Evolutionary conservation across 495 filamentous ascomycete species (phyloP).

Genomic region (Penicillium alfredii): DNA sequence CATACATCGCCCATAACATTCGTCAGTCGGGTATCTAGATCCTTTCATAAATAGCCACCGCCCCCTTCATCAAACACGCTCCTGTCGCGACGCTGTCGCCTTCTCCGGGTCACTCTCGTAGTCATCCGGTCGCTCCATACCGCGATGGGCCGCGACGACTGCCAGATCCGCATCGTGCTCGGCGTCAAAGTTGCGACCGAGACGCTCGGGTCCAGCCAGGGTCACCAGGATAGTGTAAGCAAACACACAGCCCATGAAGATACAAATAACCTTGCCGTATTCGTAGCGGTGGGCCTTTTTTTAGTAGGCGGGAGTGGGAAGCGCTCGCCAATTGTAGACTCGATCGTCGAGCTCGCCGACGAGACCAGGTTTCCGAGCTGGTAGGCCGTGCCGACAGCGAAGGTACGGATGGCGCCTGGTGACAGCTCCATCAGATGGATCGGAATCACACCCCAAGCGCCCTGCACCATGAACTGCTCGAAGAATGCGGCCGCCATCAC

Average conservation of each 20-base stretch:
- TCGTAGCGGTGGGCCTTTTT: slow-evolving; percentile 53
- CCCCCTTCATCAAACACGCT: slow-evolving; percentile 1
- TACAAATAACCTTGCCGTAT: slow-evolving; percentile 87
- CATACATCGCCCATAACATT: no score
- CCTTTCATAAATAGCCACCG: not conserved
- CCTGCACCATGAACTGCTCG: slow-evolving; percentile 85
- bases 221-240: slow-evolving; percentile 72
- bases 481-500: slow-evolving; percentile 86
- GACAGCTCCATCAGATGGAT: slow-evolving; percentile 87
- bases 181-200: slow-evolving; percentile 61
- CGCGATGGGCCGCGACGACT: slow-evolving; percentile 30
- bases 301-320: slow-evolving; percentile 64
- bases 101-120: slow-evolving; percentile 18
- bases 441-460: slow-evolving; percentile 78
- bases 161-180: slow-evolving; percentile 59
- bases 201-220: slow-evolving; percentile 69
- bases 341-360: slow-evolving; percentile 75
- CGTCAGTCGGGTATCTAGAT: not conserved
- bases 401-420: slow-evolving; percentile 74
- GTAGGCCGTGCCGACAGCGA: slow-evolving; percentile 76
- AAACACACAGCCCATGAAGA: slow-evolving; percentile 92
- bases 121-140: slow-evolving; percentile 1
- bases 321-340: slow-evolving; percentile 71
- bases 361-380: slow-evolving; percentile 82
- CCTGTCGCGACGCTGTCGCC: slow-evolving; percentile 1